These are phyloP conservation scores for Phallus indusiatus DNA, from an alignment of 768 basidiomycete species.

Conservation along the genomic window DNA sequence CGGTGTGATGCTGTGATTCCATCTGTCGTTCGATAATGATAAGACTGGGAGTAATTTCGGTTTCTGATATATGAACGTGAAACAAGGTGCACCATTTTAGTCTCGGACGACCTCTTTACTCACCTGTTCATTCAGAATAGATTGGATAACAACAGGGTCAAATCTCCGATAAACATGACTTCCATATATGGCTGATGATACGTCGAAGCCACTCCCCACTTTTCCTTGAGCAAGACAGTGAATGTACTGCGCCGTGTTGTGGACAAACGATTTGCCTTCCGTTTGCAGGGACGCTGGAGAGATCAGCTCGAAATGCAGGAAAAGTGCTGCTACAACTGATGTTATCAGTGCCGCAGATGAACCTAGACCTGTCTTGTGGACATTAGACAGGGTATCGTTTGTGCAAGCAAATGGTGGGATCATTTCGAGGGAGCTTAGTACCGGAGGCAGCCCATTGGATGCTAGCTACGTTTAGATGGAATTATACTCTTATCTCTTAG, in stretches of 20 bases:
- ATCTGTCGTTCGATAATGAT: constrained; percentile 53
- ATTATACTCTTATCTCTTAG: constrained; percentile 3
- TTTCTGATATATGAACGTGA: background rate
- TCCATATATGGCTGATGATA: constrained; percentile 88
- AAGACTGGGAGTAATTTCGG: constrained; percentile 36
- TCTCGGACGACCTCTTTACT: background rate
- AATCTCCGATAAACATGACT: constrained; percentile 91
- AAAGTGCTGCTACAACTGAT: constrained; percentile 78
- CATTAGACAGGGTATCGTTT: constrained; percentile 57
- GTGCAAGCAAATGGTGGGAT: constrained; percentile 74
- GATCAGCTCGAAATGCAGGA: constrained; percentile 66
- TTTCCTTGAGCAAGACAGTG: constrained; percentile 98
- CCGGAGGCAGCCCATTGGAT: constrained; percentile 48
- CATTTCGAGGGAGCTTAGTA: constrained; percentile 49
- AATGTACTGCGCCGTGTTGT: constrained; percentile 89
- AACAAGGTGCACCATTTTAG: background rate
- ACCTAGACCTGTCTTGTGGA: constrained; percentile 98
- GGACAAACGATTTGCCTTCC: constrained; percentile 52
- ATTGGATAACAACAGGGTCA: constrained; percentile 56
- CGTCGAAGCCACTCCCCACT: constrained; percentile 96
- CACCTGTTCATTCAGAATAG: constrained; percentile 50
- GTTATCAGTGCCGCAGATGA: constrained; percentile 97
- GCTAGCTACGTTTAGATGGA: constrained; percentile 41
- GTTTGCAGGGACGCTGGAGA: constrained; percentile 35
- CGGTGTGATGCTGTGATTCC: constrained; percentile 62